These are phyloP conservation scores for Hondaea fermentalgiana DNA, from an alignment of 108 stramenopile species.

Conservation along the genomic window DNA sequence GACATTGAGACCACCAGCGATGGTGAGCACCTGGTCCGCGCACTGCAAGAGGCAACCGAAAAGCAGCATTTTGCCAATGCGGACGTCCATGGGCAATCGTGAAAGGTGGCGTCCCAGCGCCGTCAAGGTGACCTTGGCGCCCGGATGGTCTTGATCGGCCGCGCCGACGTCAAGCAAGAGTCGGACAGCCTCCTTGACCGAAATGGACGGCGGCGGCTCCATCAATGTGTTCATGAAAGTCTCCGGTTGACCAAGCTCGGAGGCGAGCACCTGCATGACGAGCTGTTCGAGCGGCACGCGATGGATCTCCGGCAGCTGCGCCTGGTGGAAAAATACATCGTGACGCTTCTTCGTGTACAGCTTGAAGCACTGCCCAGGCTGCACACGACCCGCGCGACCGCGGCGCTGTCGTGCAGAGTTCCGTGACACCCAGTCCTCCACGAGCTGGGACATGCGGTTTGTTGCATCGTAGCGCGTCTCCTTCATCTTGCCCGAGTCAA, in stretches of 20 bases:
- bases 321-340: conserved; percentile 31
- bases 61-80: conserved; percentile 52
- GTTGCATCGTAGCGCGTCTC: conserved; percentile 82
- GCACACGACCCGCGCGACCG: conserved; percentile 80
- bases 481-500: conserved; percentile 81
- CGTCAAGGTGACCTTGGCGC: conserved; percentile 34
- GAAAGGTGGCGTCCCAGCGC: conserved; percentile 44
- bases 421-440: conserved; percentile 72
- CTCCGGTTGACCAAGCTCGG: conserved; percentile 37
- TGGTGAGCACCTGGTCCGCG: conserved; percentile 25
- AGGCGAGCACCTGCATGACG: conserved; percentile 26
- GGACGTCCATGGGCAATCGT: conserved; percentile 41
- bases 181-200: conserved; percentile 21
- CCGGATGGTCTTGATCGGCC: not conserved
- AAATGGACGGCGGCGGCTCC: conserved; percentile 23
- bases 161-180: conserved; percentile 20
- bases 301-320: conserved; percentile 47
- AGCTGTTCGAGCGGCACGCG: conserved; percentile 50
- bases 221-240: conserved; percentile 1
- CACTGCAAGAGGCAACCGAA: conserved; percentile 46
- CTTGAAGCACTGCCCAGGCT: conserved; percentile 75
- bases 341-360: conserved; percentile 62
- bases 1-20: conserved; percentile 20
- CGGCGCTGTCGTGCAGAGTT: conserved; percentile 78
- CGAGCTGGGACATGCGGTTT: conserved; percentile 66